Percentiles rank a stretch among this genome's conserved stretches.
Conservation (phyloP, 1,284 basidiomycete species). For the Leccinum solheimii region DNA sequence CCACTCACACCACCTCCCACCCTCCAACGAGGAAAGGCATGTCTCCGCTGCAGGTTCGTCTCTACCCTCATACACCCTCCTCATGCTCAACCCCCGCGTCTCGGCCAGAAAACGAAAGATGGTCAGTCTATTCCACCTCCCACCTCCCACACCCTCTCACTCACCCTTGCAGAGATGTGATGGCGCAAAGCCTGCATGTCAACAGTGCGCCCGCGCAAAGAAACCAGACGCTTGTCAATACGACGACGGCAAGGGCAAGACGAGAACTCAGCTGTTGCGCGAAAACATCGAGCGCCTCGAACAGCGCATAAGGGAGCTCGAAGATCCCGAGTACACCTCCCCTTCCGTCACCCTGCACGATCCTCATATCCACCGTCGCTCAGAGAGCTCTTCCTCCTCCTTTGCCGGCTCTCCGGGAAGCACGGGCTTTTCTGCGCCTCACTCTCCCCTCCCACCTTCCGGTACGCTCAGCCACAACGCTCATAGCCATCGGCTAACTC, state of each 20-base stretch:
- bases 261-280: constrained; percentile 58
- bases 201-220: constrained; percentile 61
- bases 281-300: constrained; percentile 60
- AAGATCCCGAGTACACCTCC: constrained; percentile 58
- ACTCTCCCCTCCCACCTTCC: constrained; percentile 59
- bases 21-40: constrained; percentile 38
- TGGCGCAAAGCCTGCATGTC: constrained; percentile 57
- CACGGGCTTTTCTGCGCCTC: constrained; percentile 55
- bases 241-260: constrained; percentile 66
- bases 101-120: constrained; percentile 70
- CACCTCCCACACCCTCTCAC: background rate
- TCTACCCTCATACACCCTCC: background rate
- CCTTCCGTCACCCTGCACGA: constrained; percentile 53
- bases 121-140: constrained; percentile 43
- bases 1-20: constrained; percentile 33
- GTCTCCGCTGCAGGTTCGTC: constrained; percentile 37
- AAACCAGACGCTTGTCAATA: constrained; percentile 60
- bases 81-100: constrained; percentile 13
- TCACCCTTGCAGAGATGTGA: constrained; percentile 51
- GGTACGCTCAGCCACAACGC: constrained; percentile 40
- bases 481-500: constrained; percentile 18
- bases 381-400: constrained; percentile 64
- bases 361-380: constrained; percentile 51
- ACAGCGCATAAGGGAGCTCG: constrained; percentile 55
- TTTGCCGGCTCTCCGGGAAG: constrained; percentile 58